Evolutionary conservation across 225 moss, liverwort and hornwort genomes (phyloP).

Genomic region (Takakia lepidozioides): DNA sequence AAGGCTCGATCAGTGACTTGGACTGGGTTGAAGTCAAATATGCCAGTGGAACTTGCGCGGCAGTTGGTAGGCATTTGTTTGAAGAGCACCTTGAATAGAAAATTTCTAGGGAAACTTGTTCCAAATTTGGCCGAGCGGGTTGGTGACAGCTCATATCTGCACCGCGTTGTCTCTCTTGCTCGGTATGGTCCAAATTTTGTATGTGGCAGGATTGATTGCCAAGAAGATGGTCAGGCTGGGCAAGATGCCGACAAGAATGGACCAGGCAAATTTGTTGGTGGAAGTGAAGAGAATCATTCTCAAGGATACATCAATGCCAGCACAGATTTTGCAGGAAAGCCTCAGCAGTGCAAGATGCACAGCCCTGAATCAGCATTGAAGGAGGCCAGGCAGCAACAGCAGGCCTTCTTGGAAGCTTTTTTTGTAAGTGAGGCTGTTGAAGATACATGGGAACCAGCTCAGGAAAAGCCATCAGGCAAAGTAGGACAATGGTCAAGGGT

Average conservation of each 20-base stretch:
- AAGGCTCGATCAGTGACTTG: slow-evolving; percentile 5
- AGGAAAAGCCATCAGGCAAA: slow-evolving; percentile 15
- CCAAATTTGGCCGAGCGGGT: slow-evolving; percentile 29
- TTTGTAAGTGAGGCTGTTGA: background rate
- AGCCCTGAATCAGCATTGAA: background rate
- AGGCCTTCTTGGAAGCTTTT: slow-evolving; percentile 13
- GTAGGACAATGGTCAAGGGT: slow-evolving; percentile 36
- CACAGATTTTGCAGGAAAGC: background rate
- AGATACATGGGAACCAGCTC: slow-evolving; percentile 14
- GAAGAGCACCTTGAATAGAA: slow-evolving; percentile 21
- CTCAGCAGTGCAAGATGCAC: too few species aligned
- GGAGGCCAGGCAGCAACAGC: slow-evolving; percentile 35
- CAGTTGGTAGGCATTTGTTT: slow-evolving; percentile 40
- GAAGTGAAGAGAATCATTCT: background rate
- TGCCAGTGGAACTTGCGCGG: slow-evolving; percentile 32
- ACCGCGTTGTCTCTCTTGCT: slow-evolving; percentile 29
- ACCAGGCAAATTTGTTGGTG: slow-evolving; percentile 11
- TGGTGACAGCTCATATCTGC: slow-evolving; percentile 29
- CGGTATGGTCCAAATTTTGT: too few species aligned
- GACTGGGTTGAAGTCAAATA: slow-evolving; percentile 14
- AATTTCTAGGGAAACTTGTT: slow-evolving; percentile 24
- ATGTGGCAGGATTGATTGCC: too few species aligned
- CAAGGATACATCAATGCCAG: background rate
- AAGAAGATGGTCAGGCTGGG: slow-evolving; percentile 7
- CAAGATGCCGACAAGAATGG: slow-evolving; percentile 1